Evolutionary conservation across 495 filamentous ascomycete species (phyloP).

Genomic region (Podospora australis): DNA sequence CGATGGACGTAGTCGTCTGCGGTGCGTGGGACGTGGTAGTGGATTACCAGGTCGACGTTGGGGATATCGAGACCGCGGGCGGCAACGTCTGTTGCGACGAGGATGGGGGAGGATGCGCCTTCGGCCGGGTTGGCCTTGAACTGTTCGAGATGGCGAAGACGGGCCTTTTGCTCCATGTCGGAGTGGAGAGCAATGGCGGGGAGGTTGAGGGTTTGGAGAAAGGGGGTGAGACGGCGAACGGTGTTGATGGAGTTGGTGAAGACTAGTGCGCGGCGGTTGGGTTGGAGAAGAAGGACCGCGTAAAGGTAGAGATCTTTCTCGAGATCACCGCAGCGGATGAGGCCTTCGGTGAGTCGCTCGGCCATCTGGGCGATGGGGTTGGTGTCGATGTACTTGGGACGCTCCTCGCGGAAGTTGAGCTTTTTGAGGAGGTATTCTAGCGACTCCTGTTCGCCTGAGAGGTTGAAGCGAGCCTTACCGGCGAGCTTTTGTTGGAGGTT

Average conservation of each 20-base stretch:
- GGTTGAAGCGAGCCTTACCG: conserved; percentile 60
- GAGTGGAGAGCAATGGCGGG: conserved; percentile 78
- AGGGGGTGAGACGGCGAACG: conserved; percentile 76
- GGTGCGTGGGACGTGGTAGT: conserved; percentile 89
- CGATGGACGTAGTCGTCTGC: conserved; percentile 94
- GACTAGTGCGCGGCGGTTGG: conserved; percentile 69
- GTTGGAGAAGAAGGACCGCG: conserved; percentile 74
- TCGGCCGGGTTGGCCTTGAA: conserved; percentile 56
- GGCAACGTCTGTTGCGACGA: conserved; percentile 92
- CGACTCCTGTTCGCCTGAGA: conserved; percentile 67
- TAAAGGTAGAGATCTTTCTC: conserved; percentile 98
- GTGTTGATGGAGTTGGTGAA: conserved; percentile 96
- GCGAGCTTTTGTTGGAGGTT: conserved; percentile 83
- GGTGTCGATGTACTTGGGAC: conserved; percentile 87
- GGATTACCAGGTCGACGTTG: conserved; percentile 75
- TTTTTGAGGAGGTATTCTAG: conserved; percentile 91
- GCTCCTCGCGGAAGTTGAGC: conserved; percentile 73
- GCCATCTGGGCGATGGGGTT: conserved; percentile 87
- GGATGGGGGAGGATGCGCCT: conserved; percentile 51
- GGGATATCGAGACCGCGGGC: conserved; percentile 95
- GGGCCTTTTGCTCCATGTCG: conserved; percentile 94
- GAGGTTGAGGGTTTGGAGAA: conserved; percentile 77
- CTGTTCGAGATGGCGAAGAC: conserved; percentile 82
- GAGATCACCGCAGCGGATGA: conserved; percentile 83
- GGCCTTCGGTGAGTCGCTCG: conserved; percentile 73